Evolutionary conservation across 2,329 filamentous ascomycete species (phyloP).

Genomic region (Penicillium sp.): DNA sequence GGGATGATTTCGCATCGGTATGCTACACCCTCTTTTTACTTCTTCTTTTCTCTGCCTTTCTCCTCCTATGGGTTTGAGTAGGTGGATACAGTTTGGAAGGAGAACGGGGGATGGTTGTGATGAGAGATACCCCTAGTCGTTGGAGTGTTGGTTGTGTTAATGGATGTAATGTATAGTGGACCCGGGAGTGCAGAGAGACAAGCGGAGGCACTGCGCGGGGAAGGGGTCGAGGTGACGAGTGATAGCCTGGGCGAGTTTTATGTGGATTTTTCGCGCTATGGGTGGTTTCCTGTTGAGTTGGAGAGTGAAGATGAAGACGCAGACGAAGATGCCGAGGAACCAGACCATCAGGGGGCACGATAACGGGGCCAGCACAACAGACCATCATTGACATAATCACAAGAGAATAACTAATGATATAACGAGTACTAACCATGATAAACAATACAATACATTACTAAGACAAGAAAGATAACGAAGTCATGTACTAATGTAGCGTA

Average conservation of each 20-base stretch:
- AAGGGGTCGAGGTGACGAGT: slow-evolving; percentile 48
- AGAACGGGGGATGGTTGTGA: too few relatives aligned
- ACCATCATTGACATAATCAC: background rate
- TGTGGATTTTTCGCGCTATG: slow-evolving; percentile 48
- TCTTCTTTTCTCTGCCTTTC: background rate
- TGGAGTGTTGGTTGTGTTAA: too few relatives aligned
- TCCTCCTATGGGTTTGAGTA: too few relatives aligned
- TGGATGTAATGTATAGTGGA: slow-evolving; percentile 32
- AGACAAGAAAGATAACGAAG: background rate
- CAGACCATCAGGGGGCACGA: background rate
- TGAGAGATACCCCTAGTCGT: background rate
- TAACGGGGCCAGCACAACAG: background rate
- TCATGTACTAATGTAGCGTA: background rate
- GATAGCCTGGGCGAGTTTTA: slow-evolving; percentile 52
- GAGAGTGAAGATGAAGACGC: slow-evolving; percentile 49
- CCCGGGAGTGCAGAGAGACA: slow-evolving; percentile 50
- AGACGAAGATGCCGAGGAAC: slow-evolving; percentile 20
- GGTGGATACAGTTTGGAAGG: too few relatives aligned
- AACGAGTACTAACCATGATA: too few relatives aligned
- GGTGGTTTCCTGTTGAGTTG: slow-evolving; percentile 57
- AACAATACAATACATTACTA: background rate
- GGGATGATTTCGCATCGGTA: slow-evolving; percentile 85
- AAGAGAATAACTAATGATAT: background rate
- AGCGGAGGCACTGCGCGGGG: slow-evolving; percentile 44
- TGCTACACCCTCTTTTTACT: slow-evolving; percentile 23